Evolutionary conservation across 148 eudicot genomes (phyloP), one percentile per base, ranked within the genome.

Genomic region (Pouteria glomerata): DNA sequence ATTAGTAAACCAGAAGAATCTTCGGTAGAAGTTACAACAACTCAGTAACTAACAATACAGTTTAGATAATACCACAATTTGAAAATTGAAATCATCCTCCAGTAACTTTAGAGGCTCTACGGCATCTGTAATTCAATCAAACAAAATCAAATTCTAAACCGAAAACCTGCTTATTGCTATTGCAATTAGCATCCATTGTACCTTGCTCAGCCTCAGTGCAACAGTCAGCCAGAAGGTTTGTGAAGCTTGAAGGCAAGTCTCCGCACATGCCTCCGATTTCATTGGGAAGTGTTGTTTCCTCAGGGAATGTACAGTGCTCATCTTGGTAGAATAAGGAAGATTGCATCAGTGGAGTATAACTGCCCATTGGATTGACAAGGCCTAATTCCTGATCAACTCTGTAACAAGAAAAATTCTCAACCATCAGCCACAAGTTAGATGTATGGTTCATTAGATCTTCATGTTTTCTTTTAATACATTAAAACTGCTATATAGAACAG

Each of bases 231-330:
- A 69, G 30, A 19, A 34, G 42, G 12, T 13, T 11, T 10, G 44
- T 52, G 60, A 68, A 68, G 60, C 44, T 68, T 51, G 30, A 3
- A 52, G 60, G 59, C 60, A 52, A 68, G 29, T 27, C 33, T 21
- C 16, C 44, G 12, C 19, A 52, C 0, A 33, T 53, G 61, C 21
- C 72, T 34, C 29, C 30, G 1, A 52, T 10, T 1, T 31, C 61
- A 35, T 37, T 24, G 3, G 58, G 45, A 52, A n/a, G 31, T 69
- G 61, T 14, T 69, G 71, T 31, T 65, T 48, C 44, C 71, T 50
- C 19, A 31, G 42, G 23, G 37, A 7, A 18, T 66, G 70, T 16
- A n/a, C n/a, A 39, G 19, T 63, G 45, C 37, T 47, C 42, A 0
- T 30, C 45, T 31, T 34, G 42, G 56, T 68, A 6, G 12, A 35